A percentile compares a stretch with the other conserved stretches of the same genome.
Evolutionary conservation across 352 stramenopile genomes (phyloP).

Genomic region (Globisporangium abappressorium): DNA sequence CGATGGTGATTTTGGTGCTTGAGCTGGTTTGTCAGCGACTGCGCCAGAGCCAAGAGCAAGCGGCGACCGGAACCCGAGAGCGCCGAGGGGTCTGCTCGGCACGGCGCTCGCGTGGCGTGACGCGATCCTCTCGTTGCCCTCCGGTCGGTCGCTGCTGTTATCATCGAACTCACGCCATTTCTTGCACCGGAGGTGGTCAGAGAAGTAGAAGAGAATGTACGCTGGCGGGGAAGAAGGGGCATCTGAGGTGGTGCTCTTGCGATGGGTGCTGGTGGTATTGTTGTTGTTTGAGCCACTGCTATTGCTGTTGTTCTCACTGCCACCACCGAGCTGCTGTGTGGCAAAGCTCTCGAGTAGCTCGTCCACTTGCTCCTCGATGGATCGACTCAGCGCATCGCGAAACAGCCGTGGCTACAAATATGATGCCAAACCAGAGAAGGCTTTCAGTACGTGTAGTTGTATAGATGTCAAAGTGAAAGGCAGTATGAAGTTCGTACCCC

Average conservation of each 20-base stretch:
- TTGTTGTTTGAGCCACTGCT: neutral
- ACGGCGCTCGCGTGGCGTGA: neutral
- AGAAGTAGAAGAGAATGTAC: constrained; percentile 43
- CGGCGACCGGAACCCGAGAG: constrained; percentile 10
- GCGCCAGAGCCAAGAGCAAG: neutral
- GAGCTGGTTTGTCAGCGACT: neutral
- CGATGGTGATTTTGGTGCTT: neutral
- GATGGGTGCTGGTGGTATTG: neutral
- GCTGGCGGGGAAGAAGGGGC: neutral
- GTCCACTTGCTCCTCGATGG: constrained; percentile 39
- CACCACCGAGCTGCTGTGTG: neutral
- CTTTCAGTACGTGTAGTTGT: neutral
- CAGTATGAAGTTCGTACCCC: constrained; percentile 15
- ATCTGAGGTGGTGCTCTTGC: neutral
- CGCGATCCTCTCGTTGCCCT: neutral
- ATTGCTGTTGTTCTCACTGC: constrained; percentile 5
- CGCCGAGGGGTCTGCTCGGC: neutral
- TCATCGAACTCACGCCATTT: constrained; percentile 3
- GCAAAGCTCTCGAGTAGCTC: constrained; percentile 23
- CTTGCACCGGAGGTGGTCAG: constrained; percentile 7
- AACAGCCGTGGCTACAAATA: constrained; percentile 32
- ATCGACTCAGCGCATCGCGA: constrained; percentile 29
- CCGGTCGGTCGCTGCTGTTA: neutral
- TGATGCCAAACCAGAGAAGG: neutral
- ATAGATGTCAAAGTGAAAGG: neutral